Base-by-base conservation (phyloP, 345 rosid genomes). In the Alliaria petiolata region DNA sequence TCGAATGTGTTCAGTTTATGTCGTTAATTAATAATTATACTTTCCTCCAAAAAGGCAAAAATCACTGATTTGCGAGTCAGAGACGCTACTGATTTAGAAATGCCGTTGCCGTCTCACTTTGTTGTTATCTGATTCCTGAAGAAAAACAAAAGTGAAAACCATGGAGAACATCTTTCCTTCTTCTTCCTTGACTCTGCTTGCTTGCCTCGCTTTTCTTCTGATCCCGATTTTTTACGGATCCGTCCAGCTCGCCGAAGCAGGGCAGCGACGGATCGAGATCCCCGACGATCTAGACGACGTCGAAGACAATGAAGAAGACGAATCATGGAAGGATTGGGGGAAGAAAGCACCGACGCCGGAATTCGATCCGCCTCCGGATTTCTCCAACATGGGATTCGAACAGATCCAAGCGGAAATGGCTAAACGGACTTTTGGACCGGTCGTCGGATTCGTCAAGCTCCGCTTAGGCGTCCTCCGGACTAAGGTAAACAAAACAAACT, bases 301-400 rank as follows among this genome's bases (percentile, higher is more conserved):
- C 1, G 71, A 89, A 17, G 96, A 95, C 78, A 87, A 85, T 6
- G 97, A 91, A 78, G 97, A 95, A 83, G 97, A 95, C 76, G 98
- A 91, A 4, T 77, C 79, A 43, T 95, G 99, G 99, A 89, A 83
- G 76, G 85, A 83, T 52, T 95, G 98, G 99, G 99, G 99, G 10
- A 81, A 81, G 70, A 81, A 68, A 71, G 62, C 85, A 35, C 7
- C 71, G 9, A 45, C 61, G 6, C 83, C 80, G 1, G 79, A 75
- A 43, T 78, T 78, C 61, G 91, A 85, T 62, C 95, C 87, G 1
- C 91, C 93, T 7, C 91, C 93, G 1, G 97, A 91, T 75, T 77
- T 87, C 38, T 76, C 89, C 35, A 75, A 76, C 3, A 81, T 95
- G 93, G 81, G 79, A 31, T 34, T 81, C 28, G 58, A 75, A 14